A percentile compares a stretch with the other conserved stretches of the same genome.
Evolutionary conservation across 2,329 filamentous ascomycete species (phyloP).

Genomic region (Paracamarosporium sp.): DNA sequence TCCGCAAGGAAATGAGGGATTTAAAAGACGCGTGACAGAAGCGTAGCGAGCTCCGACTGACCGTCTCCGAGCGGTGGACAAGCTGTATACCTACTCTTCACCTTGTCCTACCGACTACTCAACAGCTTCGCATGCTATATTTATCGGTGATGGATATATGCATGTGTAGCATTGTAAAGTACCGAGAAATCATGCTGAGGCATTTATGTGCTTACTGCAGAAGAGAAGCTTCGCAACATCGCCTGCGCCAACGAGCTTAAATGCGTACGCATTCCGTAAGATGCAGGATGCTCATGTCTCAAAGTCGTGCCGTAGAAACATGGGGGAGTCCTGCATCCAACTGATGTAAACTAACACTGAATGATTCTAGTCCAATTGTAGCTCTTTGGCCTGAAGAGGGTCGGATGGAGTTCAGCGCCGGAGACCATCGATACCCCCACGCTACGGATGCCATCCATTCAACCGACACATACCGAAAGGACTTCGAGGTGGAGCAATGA

Average conservation of each 20-base stretch:
- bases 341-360: not conserved
- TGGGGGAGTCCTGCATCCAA: not conserved
- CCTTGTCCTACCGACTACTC: not conserved
- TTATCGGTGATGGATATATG: not conserved
- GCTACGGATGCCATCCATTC: slow-evolving; percentile 1
- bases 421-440: not conserved
- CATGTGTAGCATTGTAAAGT: not conserved
- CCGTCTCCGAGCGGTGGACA: not conserved
- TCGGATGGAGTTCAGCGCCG: slow-evolving; percentile 1
- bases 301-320: not conserved
- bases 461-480: not conserved
- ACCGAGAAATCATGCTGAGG: not conserved
- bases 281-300: not conserved
- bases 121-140: not conserved
- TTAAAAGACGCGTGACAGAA: not conserved
- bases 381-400: not conserved
- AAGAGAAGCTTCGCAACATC: not conserved
- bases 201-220: not conserved
- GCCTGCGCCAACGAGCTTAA: too few relatives aligned
- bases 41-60: not conserved
- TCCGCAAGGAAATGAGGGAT: slow-evolving; percentile 1
- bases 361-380: not conserved
- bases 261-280: not conserved
- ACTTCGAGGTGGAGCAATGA: not conserved
- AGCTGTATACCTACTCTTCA: not conserved